These are phyloP conservation scores for Aspergillus amoenus DNA, from an alignment of 2,329 filamentous ascomycete species.

Conservation along the genomic window DNA sequence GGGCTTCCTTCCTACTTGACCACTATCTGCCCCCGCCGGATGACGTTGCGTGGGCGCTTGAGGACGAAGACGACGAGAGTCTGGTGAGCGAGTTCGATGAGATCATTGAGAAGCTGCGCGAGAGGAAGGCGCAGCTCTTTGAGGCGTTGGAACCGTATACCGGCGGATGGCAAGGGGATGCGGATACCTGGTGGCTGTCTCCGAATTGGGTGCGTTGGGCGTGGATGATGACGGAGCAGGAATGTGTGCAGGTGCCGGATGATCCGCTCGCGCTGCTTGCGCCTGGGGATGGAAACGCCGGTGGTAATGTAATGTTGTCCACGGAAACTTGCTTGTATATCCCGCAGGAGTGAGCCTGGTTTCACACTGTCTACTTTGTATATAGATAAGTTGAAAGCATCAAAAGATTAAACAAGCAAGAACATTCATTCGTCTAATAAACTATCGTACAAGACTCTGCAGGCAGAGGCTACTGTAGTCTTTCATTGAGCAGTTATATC, in stretches of 20 bases:
- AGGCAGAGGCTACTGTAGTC: slow-evolving; percentile 5
- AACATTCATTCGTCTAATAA: slow-evolving; percentile 10
- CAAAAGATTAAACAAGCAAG: not conserved
- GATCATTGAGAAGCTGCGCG: slow-evolving; percentile 20
- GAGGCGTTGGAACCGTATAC: slow-evolving; percentile 17
- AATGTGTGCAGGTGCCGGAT: slow-evolving; percentile 36
- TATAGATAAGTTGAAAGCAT: not conserved
- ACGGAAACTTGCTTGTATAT: slow-evolving; percentile 39
- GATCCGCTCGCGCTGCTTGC: slow-evolving; percentile 34
- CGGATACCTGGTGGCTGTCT: slow-evolving; percentile 37
- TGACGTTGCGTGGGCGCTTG: slow-evolving; percentile 31
- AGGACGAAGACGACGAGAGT: slow-evolving; percentile 29
- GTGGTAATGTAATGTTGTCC: slow-evolving; percentile 24
- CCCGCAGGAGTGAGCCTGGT: slow-evolving; percentile 22
- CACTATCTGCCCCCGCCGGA: slow-evolving; percentile 33
- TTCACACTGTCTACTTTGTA: not conserved
- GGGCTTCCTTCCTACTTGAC: slow-evolving; percentile 37
- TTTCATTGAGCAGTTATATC: slow-evolving; percentile 5
- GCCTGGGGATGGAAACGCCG: slow-evolving; percentile 7
- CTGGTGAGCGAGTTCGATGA: slow-evolving; percentile 23
- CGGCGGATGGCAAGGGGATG: slow-evolving; percentile 22
- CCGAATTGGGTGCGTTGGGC: slow-evolving; percentile 44
- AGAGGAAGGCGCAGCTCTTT: slow-evolving; percentile 14
- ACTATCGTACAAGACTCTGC: slow-evolving; percentile 12
- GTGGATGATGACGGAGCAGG: slow-evolving; percentile 42